A percentile compares a stretch with the other conserved stretches of the same genome.
Evolutionary conservation across 441 rosid genomes (phyloP).

Genomic region (Brassica hybrid): DNA sequence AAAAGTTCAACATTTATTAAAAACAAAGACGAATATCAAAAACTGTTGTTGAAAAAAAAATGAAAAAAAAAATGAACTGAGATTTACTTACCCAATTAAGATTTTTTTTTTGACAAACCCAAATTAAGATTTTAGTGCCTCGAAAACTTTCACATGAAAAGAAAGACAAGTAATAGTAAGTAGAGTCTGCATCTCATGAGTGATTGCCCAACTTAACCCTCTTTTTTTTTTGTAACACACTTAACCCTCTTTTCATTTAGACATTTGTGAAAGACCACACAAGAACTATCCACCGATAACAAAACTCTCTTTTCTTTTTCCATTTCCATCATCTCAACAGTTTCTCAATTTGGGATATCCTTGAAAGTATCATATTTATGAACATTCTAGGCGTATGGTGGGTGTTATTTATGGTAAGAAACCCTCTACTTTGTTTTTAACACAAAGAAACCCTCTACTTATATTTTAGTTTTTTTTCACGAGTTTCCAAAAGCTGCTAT

Average conservation of each 20-base stretch:
- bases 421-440: too few species aligned
- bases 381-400: slow-evolving; percentile 32
- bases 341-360: slow-evolving; percentile 36
- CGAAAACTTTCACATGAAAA: slow-evolving; percentile 46
- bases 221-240: slow-evolving; percentile 22
- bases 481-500: slow-evolving; percentile 25
- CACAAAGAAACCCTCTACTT: slow-evolving; percentile 12
- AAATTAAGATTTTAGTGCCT: slow-evolving; percentile 35
- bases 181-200: slow-evolving; percentile 59
- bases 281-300: slow-evolving; percentile 35
- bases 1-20: slow-evolving; percentile 32
- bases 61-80: background rate
- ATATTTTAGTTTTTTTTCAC: slow-evolving; percentile 14
- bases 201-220: slow-evolving; percentile 56
- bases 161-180: slow-evolving; percentile 47
- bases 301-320: background rate
- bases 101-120: background rate
- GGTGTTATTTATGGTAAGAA: slow-evolving; percentile 36
- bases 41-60: slow-evolving; percentile 3
- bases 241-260: slow-evolving; percentile 44
- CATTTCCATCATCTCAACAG: background rate
- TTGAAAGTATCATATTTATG: slow-evolving; percentile 31
- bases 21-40: slow-evolving; percentile 21
- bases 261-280: slow-evolving; percentile 49
- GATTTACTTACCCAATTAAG: background rate